These are phyloP conservation scores for Dictyostelium intermedium DNA, from an alignment of 78 protist species.

Conservation along the genomic window DNA sequence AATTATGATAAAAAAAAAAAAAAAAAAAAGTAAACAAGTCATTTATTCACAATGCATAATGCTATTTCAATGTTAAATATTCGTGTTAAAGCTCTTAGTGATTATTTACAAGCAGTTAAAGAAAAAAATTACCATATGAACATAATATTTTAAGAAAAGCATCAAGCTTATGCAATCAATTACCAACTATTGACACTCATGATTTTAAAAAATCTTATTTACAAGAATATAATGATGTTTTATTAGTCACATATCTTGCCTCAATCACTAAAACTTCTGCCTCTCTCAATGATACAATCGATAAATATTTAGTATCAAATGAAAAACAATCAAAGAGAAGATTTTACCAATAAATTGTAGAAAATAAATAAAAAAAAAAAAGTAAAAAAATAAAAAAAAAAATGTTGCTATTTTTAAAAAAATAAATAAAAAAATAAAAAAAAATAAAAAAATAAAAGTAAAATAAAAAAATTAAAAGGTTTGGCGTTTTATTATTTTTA, in stretches of 20 bases:
- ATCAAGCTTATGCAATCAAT: slow-evolving; percentile 75
- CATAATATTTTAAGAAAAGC: slow-evolving; percentile 76
- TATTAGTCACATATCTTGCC: slow-evolving; percentile 88
- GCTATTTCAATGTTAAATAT: slow-evolving; percentile 84
- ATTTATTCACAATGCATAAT: slow-evolving; percentile 67
- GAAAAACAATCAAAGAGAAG: slow-evolving; percentile 83
- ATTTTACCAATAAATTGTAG: slow-evolving; percentile 5
- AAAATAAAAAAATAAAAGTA: not conserved
- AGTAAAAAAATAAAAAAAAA: not conserved
- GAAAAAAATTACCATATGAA: slow-evolving; percentile 67
- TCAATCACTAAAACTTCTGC: slow-evolving; percentile 85
- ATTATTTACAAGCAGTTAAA: slow-evolving; percentile 67
- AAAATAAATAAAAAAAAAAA: not conserved
- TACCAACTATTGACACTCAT: slow-evolving; percentile 80
- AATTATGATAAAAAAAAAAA: not conserved
- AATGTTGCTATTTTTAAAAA: not conserved
- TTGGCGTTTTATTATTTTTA: too few relatives aligned
- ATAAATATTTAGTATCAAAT: slow-evolving; percentile 81
- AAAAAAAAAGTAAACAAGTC: slow-evolving; percentile 19
- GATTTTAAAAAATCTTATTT: slow-evolving; percentile 6
- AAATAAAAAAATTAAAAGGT: not conserved
- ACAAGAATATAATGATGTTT: slow-evolving; percentile 87
- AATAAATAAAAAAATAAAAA: not conserved
- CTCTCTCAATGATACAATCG: slow-evolving; percentile 86
- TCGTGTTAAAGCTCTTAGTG: slow-evolving; percentile 60